These are phyloP conservation scores for Metarhizium humberi DNA, from an alignment of 2,329 filamentous ascomycete genomes.

Conservation along the genomic window DNA sequence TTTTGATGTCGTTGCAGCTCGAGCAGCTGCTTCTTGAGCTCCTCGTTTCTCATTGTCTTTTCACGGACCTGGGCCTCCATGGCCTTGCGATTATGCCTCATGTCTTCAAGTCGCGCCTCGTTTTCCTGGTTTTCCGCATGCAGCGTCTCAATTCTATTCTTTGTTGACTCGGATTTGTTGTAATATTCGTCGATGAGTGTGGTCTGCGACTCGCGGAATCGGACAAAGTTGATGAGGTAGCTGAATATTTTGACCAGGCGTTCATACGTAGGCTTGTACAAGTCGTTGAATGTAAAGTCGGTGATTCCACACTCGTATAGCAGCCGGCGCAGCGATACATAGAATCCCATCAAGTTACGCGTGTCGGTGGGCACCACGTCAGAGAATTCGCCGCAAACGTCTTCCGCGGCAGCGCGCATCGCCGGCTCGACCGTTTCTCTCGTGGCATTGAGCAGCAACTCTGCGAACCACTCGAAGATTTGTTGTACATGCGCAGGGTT, in stretches of 20 bases:
- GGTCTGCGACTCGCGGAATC: constrained; percentile 91
- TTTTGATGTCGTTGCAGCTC: constrained; percentile 78
- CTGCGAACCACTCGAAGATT: constrained; percentile 96
- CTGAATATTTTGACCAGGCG: constrained; percentile 92
- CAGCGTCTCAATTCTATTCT: constrained; percentile 76
- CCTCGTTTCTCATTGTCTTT: constrained; percentile 78
- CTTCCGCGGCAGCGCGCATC: constrained; percentile 85
- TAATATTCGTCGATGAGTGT: constrained; percentile 85
- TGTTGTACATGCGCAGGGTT: constrained; percentile 92
- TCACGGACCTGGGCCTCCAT: constrained; percentile 77
- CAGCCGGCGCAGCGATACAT: constrained; percentile 69
- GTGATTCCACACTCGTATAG: constrained; percentile 82
- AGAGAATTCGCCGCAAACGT: constrained; percentile 72
- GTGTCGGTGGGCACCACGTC: constrained; percentile 84
- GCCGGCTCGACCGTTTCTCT: constrained; percentile 89
- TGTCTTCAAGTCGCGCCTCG: constrained; percentile 68
- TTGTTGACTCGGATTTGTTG: constrained; percentile 80
- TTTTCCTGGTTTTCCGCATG: constrained; percentile 82
- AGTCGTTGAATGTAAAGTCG: constrained; percentile 87
- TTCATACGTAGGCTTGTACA: constrained; percentile 84
- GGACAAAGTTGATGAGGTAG: constrained; percentile 97
- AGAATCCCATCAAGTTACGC: constrained; percentile 93
- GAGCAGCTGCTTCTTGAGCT: constrained; percentile 71
- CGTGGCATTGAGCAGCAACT: constrained; percentile 86
- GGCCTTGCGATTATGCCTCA: constrained; percentile 68